Evolutionary conservation across 2,329 filamentous ascomycete species (phyloP), one percentile per base, ranked within the genome.

Genomic region (Hypoxylon sp.): DNA sequence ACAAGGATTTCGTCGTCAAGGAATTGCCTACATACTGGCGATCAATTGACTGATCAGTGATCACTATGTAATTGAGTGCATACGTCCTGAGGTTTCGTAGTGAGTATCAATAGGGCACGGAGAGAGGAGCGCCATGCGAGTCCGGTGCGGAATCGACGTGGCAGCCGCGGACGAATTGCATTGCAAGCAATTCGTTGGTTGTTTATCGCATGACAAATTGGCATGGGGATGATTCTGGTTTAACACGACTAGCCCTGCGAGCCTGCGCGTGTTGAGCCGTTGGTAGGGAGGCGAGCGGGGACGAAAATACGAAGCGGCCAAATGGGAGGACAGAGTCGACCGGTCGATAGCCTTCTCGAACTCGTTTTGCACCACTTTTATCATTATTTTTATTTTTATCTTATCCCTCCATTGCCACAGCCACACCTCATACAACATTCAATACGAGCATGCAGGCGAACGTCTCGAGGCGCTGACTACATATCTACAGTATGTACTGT

Each of bases 251-350:
- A 63, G 53, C 30, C 58, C 61, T 65, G 50, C 38, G 52, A 54
- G 44, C 45, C 51, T 46, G 42, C 60, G 55, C 44, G 58, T 60
- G 54, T 56, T 48, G 24, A 38, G 20, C 26, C 28, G 18, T 36
- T 65, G 58, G 65, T 64, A 24, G 50, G 54, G 54, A 4, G 30
- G 30, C 36, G 51, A 42, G 55, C 59, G 59, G 59, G 50, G 59
- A 48, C 30, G 4, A 30, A 32, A 72, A 73, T 73, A 73, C 72
- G 72, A 73, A 72, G 72, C 53, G 70, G 67, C 66, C 63, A 70
- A 71, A 70, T 68, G 64, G 67, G 59, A 54, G n/a, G 18, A 40
- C 48, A 54, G 38, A 44, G 44, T 56, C 50, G 33, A 56, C 51
- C 49, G 38, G 60, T 67, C 60, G 44, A 69, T 61, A 64, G 60